phyloP scores from a whole-genome alignment of 768 basidiomycete genomes.

The Daedalea quercina region DNA sequence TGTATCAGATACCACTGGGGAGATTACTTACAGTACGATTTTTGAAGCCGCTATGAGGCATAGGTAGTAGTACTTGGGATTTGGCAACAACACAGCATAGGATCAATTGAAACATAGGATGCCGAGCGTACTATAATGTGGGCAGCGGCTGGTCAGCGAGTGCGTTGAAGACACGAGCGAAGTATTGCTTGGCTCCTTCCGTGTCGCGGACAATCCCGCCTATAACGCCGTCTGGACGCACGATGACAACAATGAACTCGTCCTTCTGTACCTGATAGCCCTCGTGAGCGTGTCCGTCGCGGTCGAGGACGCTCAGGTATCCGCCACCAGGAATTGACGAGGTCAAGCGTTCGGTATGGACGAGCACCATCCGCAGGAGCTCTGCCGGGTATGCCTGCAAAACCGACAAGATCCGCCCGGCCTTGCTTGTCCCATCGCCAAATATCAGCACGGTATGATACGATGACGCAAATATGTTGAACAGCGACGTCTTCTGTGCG shows the following conservation, averaged over 20 bases:
- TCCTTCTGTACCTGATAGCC: constrained; percentile 6
- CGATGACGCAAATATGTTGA: constrained; percentile 19
- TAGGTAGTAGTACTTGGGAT: too few relatives aligned
- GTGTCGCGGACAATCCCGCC: constrained; percentile 4
- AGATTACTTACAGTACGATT: too few relatives aligned
- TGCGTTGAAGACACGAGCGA: not conserved
- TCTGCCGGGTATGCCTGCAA: not conserved
- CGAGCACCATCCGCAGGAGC: not conserved
- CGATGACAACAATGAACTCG: not conserved
- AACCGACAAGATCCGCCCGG: not conserved
- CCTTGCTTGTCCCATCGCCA: constrained; percentile 19
- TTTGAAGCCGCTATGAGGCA: too few relatives aligned
- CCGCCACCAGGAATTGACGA: not conserved
- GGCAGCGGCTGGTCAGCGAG: not conserved
- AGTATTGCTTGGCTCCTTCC: not conserved
- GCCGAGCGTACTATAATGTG: not conserved
- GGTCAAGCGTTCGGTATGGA: not conserved
- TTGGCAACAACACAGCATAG: too few relatives aligned
- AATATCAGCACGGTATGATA: constrained; percentile 37
- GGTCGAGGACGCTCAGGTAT: constrained; percentile 1
- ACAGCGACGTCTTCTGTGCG: constrained; percentile 15
- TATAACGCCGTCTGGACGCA: constrained; percentile 13
- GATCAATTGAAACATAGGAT: too few relatives aligned
- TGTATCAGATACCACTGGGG: too few relatives aligned
- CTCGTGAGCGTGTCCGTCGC: constrained; percentile 5